Percentiles rank a stretch among this genome's conserved stretches.
Conservation (phyloP, 1,284 basidiomycete genomes). For the Puccinia horiana region DNA sequence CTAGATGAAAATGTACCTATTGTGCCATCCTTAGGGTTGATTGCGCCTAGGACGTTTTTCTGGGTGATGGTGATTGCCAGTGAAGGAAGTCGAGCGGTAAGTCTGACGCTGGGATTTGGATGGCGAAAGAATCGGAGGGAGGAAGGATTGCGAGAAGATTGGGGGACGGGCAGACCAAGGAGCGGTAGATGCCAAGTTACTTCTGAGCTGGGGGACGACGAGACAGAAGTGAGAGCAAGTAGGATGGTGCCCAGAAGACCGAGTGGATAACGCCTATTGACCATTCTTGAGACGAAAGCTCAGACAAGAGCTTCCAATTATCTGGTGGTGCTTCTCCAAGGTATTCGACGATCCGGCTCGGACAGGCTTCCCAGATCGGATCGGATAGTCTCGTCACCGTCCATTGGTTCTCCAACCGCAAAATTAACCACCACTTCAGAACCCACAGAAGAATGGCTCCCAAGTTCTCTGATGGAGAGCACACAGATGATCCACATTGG, state of each 20-base stretch:
- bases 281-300: too few species aligned
- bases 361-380: too few species aligned
- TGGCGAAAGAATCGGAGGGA: constrained; percentile 38
- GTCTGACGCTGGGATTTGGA: constrained; percentile 33
- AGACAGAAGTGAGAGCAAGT: background rate
- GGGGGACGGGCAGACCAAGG: constrained; percentile 24
- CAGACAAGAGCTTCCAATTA: too few species aligned
- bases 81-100: constrained; percentile 34
- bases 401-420: too few species aligned
- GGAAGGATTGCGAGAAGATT: background rate
- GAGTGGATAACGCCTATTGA: constrained; percentile 6
- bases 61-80: constrained; percentile 37
- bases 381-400: too few species aligned
- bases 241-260: background rate
- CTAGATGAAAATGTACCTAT: constrained; percentile 9
- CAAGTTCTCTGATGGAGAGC: too few species aligned
- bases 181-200: constrained; percentile 46
- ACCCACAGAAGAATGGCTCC: too few species aligned
- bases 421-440: too few species aligned
- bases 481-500: too few species aligned
- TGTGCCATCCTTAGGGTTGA: constrained; percentile 42
- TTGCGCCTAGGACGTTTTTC: constrained; percentile 29
- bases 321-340: too few species aligned
- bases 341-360: background rate
- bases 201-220: background rate